Conservation (phyloP, 805 yeast species). For the Candida ficus region DNA sequence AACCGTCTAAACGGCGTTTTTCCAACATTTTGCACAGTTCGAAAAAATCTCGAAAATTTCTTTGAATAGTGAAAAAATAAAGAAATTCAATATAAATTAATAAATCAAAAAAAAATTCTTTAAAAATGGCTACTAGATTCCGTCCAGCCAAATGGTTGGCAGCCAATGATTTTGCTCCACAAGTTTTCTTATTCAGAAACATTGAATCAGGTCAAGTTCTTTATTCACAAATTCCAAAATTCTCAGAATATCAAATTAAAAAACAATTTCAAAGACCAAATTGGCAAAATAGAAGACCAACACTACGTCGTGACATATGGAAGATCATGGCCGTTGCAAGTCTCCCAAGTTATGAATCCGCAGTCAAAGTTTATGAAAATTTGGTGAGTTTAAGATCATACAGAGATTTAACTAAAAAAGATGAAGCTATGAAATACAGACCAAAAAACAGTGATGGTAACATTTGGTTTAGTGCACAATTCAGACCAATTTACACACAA, state of each 20-base stretch:
- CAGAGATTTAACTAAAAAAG: conserved; percentile 58
- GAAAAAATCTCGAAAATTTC: background rate
- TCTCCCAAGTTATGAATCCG: conserved; percentile 52
- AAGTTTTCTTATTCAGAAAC: conserved; percentile 78
- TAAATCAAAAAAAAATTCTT: background rate
- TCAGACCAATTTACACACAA: conserved; percentile 83
- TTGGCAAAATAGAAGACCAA: conserved; percentile 84
- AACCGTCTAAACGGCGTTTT: background rate
- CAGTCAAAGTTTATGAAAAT: conserved; percentile 69
- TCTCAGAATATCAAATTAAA: conserved; percentile 37
- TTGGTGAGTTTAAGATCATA: conserved; percentile 67
- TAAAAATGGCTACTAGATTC: conserved; percentile 30
- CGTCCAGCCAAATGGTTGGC: conserved; percentile 56
- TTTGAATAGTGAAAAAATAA: background rate
- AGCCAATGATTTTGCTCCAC: conserved; percentile 68
- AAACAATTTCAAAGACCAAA: conserved; percentile 76
- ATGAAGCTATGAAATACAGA: conserved; percentile 63
- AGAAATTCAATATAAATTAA: background rate
- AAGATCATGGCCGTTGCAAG: conserved; percentile 82
- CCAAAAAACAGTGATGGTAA: conserved; percentile 71
- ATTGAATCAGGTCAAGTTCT: conserved; percentile 85
- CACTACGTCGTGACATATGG: conserved; percentile 83
- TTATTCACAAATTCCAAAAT: conserved; percentile 77
- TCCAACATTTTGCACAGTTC: no score
- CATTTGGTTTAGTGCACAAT: conserved; percentile 83